These are phyloP conservation scores for Prunella vulgaris DNA, from an alignment of 257 asterid species.

Conservation along the genomic window DNA sequence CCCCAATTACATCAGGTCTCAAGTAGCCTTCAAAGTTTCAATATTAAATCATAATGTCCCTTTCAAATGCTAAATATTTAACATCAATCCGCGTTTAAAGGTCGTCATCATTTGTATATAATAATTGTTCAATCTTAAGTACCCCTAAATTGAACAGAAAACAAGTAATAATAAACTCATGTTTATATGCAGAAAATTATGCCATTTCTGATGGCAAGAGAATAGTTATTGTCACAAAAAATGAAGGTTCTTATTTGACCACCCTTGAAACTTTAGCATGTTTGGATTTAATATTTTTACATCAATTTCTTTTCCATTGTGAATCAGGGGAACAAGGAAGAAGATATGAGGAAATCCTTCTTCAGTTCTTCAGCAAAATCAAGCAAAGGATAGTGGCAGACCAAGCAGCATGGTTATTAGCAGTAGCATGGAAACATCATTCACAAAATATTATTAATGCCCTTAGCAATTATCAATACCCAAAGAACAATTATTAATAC, in stretches of 20 bases:
- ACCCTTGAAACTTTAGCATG: not conserved
- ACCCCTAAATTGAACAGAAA: not conserved
- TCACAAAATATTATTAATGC: no score
- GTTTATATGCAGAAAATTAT: conserved; percentile 15
- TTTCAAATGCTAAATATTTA: conserved; percentile 25
- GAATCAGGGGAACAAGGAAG: conserved; percentile 43
- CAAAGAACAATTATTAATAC: no score
- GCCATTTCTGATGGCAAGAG: not conserved
- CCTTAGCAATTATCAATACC: no score
- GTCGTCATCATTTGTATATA: not conserved
- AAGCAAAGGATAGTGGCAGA: conserved; percentile 51
- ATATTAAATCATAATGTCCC: conserved; percentile 20
- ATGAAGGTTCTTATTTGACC: conserved; percentile 26
- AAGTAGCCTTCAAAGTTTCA: no score
- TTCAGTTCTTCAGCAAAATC: conserved; percentile 32
- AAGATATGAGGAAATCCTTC: conserved; percentile 41
- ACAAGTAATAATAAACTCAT: not conserved
- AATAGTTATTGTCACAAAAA: conserved; percentile 24
- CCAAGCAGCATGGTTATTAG: conserved; percentile 85
- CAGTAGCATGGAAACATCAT: no score
- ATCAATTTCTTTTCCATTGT: not conserved
- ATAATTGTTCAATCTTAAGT: not conserved
- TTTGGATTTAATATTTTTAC: not conserved
- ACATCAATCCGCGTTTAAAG: conserved; percentile 19
- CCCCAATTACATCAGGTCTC: conserved; percentile 14